Conservation (phyloP, 257 asterid genomes). For the Orobanche coerulescens region DNA sequence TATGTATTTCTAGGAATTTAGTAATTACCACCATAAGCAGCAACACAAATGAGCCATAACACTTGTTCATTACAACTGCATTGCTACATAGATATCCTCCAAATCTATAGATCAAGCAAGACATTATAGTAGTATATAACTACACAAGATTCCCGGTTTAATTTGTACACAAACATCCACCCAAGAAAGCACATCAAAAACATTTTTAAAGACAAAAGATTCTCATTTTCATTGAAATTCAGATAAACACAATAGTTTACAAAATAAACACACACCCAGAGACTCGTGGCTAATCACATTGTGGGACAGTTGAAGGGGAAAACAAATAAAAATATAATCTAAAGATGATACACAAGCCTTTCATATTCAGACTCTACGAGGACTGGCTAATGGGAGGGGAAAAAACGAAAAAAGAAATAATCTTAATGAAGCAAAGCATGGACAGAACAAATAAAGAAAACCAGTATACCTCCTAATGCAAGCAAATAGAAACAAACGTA, state of each 20-base stretch:
- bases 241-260: constrained; percentile 17
- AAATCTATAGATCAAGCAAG: too few species aligned
- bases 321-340: constrained; percentile 7
- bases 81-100: too few species aligned
- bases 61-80: too few species aligned
- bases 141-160: too few species aligned
- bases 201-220: neutral
- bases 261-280: constrained; percentile 21
- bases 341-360: constrained; percentile 33
- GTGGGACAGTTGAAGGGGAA: constrained; percentile 22
- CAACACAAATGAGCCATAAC: too few species aligned
- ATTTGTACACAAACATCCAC: too few species aligned
- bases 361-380: constrained; percentile 26
- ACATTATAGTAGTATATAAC: too few species aligned
- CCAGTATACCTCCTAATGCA: constrained; percentile 33
- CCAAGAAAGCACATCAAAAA: neutral
- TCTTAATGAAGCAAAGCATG: constrained; percentile 22
- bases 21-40: too few species aligned
- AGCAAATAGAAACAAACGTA: constrained; percentile 9
- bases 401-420: constrained; percentile 7
- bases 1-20: too few species aligned
- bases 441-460: constrained; percentile 31
- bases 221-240: neutral
- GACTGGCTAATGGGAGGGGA: constrained; percentile 15
- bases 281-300: constrained; percentile 30